phyloP scores from a whole-genome alignment of 192 early-diverging fungal genomes.

The Coemansia sp. region DNA sequence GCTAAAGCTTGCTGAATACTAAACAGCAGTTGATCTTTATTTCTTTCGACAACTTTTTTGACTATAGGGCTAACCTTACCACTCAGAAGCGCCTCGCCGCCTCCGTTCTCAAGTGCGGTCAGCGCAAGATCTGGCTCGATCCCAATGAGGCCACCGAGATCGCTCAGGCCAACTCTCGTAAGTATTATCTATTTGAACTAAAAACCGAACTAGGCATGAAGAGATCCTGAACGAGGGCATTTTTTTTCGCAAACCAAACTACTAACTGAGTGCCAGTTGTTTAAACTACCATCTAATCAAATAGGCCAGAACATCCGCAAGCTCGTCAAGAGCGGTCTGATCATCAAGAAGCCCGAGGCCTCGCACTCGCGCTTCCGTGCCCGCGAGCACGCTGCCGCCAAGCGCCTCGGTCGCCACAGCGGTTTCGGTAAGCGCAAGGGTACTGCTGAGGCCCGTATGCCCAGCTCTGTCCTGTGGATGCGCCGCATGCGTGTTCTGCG shows the following conservation, averaged over 20 bases:
- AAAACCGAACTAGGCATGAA: neutral
- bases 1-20: neutral
- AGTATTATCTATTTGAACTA: constrained; percentile 41
- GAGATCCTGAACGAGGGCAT: neutral
- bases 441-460: constrained; percentile 99
- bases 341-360: constrained; percentile 90
- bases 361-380: constrained; percentile 92
- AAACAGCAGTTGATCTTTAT: neutral
- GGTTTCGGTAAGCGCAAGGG: constrained; percentile 92
- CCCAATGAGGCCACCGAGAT: constrained; percentile 95
- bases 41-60: neutral
- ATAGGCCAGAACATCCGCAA: constrained; percentile 88
- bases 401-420: constrained; percentile 96
- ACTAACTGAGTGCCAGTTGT: neutral
- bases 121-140: constrained; percentile 99
- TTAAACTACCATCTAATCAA: neutral
- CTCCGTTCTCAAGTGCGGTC: constrained; percentile 94
- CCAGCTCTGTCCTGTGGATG: constrained; percentile 94
- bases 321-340: constrained; percentile 95
- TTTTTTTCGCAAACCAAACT: neutral
- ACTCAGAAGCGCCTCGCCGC: constrained; percentile 96
- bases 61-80: constrained; percentile 72
- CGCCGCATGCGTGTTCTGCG: constrained; percentile 95
- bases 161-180: constrained; percentile 96
- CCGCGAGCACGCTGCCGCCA: constrained; percentile 87